Evolutionary conservation across 768 basidiomycete genomes (phyloP), one percentile per base, ranked within the genome.

Genomic region (Mycena kentingensis): DNA sequence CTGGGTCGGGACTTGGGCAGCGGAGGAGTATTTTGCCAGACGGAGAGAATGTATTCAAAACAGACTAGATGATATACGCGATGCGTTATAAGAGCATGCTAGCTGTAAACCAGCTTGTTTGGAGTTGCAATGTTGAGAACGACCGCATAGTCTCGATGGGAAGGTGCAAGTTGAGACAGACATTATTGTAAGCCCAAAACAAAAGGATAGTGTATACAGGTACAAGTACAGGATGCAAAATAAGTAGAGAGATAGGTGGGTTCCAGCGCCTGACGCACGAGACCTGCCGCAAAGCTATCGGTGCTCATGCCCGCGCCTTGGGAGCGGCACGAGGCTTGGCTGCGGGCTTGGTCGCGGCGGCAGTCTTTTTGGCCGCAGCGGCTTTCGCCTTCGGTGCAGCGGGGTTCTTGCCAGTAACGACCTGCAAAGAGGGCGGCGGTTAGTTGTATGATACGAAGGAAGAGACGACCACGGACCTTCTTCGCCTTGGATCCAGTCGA

Each of bases 1-100:
- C 71, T 19, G 53, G 49, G 32, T 52, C 54, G 18, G 24, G 34
- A 10, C 41, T 60, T n/a, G 58, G 54, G 12, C 58, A 60, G 39
- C 48, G 58, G 34, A 46, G 51, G 8, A 60, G 51, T 29, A 44
- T 59, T 16, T 27, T 58, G 28, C 47, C 52, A 10, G 44, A 54
- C n/a, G n/a, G n/a, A 29, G 53, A 55, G 24, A 49, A 50, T 60
- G 51, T 47, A 41, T 60, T 52, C n/a, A n/a, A n/a, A n/a, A n/a
- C n/a, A n/a, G n/a, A n/a, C n/a, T n/a, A n/a, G n/a, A n/a, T n/a
- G n/a, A n/a, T n/a, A n/a, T n/a, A n/a, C n/a, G n/a, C n/a, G n/a
- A n/a, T n/a, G n/a, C n/a, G n/a, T n/a, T n/a, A n/a, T n/a, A n/a
- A n/a, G n/a, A n/a, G n/a, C n/a, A n/a, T n/a, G n/a, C n/a, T n/a